A percentile compares a stretch with the other conserved stretches of the same genome.
phyloP scores from a whole-genome alignment of 2,329 filamentous ascomycete species.

The Aspergillus calidoustus region DNA sequence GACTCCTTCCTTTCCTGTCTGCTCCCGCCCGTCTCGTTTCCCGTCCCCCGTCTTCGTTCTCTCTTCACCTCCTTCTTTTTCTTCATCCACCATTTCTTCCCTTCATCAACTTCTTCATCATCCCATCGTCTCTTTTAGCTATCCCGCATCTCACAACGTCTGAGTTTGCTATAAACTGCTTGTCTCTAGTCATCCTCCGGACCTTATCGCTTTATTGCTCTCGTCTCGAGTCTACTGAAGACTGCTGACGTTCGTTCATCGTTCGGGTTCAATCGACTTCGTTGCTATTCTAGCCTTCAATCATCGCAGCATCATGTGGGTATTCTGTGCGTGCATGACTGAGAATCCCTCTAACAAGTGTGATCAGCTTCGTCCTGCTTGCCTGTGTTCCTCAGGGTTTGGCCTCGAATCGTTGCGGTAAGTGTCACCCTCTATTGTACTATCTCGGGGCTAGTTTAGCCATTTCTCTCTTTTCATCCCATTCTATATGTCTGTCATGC shows the following conservation, averaged over 20 bases:
- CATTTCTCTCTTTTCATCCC: background rate
- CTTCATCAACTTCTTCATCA: conserved; percentile 48
- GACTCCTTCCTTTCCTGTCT: conserved; percentile 16
- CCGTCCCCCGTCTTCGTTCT: conserved; percentile 10
- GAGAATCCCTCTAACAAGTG: background rate
- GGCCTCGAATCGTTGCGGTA: conserved; percentile 13
- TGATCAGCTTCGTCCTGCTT: conserved; percentile 2
- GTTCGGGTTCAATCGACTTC: conserved; percentile 4
- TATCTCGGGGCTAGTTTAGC: background rate
- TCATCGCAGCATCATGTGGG: conserved; percentile 10
- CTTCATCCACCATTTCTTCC: conserved; percentile 18
- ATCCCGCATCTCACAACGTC: conserved; percentile 11
- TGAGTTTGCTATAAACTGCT: conserved; percentile 56
- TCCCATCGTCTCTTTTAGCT: conserved; percentile 59
- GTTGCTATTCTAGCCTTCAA: conserved; percentile 12
- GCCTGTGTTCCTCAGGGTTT: background rate
- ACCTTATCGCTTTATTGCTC: conserved; percentile 24
- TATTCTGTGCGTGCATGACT: background rate
- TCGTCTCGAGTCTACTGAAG: conserved; percentile 10
- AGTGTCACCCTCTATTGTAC: background rate
- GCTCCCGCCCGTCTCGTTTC: conserved; percentile 1
- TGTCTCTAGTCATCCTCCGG: conserved; percentile 47
- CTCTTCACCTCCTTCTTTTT: conserved; percentile 19
- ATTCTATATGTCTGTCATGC: background rate
- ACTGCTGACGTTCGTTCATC: conserved; percentile 17